Conservation (phyloP, 331 rosid genomes). For the Dryas integrifolia region DNA sequence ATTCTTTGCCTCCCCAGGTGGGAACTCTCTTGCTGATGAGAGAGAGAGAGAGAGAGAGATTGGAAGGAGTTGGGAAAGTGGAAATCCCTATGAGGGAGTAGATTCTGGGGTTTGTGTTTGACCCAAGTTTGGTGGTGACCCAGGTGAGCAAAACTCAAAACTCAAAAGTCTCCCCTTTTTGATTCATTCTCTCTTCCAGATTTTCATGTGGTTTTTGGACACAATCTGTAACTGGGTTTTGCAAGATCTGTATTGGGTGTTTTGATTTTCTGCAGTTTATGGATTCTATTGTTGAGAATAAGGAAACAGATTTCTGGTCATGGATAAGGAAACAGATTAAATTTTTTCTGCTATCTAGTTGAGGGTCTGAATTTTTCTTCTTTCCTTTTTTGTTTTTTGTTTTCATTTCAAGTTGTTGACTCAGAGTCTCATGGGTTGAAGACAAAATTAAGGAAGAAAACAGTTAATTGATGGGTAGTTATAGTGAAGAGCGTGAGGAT, state of each 20-base stretch:
- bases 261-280: not conserved
- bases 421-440: conserved; percentile 40
- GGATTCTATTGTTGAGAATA: not conserved
- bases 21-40: conserved; percentile 17
- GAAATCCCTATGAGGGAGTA: conserved; percentile 22
- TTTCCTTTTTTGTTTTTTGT: conserved; percentile 1
- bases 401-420: conserved; percentile 13
- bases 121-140: conserved; percentile 31
- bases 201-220: conserved; percentile 23
- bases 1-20: conserved; percentile 42
- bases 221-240: conserved; percentile 2
- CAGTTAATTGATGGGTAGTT: conserved; percentile 30
- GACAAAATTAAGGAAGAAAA: not conserved
- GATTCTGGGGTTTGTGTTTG: conserved; percentile 31
- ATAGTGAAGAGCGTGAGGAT: conserved; percentile 40
- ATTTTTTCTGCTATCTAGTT: conserved; percentile 10
- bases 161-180: conserved; percentile 7
- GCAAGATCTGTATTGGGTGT: conserved; percentile 21
- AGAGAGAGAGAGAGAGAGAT: conserved; percentile 2
- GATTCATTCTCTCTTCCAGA: not conserved
- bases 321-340: conserved; percentile 1
- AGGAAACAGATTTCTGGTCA: not conserved
- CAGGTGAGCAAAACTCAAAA: conserved; percentile 32
- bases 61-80: conserved; percentile 26
- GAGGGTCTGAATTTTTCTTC: conserved; percentile 15